Conservation (phyloP, 257 asterid species). For the Orobanche coerulescens region DNA sequence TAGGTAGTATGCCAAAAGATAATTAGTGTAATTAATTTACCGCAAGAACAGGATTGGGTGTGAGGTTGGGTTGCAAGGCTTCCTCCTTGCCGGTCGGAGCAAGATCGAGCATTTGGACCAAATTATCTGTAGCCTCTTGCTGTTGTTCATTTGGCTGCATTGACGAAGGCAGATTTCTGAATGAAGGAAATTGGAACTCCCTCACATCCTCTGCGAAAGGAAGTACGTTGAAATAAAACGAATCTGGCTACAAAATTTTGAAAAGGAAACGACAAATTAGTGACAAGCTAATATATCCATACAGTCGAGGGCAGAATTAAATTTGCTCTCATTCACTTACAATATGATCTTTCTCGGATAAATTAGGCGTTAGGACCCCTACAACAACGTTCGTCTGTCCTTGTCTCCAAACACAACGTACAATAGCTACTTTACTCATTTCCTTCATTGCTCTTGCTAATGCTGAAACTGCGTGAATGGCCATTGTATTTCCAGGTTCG, state of each 20-base stretch:
- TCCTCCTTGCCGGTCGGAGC: constrained; percentile 77
- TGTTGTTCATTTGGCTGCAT: constrained; percentile 81
- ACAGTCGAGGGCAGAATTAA: background rate
- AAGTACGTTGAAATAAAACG: constrained; percentile 91
- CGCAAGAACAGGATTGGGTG: constrained; percentile 89
- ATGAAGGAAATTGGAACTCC: constrained; percentile 94
- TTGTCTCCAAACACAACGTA: constrained; percentile 98
- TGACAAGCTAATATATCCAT: constrained; percentile 1
- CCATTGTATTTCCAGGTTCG: constrained; percentile 76
- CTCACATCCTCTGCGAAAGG: constrained; percentile 98
- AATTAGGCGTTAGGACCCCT: constrained; percentile 78
- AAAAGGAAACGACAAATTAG: background rate
- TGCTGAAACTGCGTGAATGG: constrained; percentile 73
- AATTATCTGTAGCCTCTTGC: constrained; percentile 80
- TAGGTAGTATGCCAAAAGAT: constrained; percentile 14
- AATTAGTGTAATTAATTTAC: constrained; percentile 27
- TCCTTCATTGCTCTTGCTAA: constrained; percentile 93
- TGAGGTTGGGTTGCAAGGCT: constrained; percentile 65
- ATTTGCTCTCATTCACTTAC: constrained; percentile 39
- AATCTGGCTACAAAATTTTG: constrained; percentile 59
- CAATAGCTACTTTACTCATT: constrained; percentile 71
- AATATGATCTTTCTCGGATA: constrained; percentile 55
- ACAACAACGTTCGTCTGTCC: constrained; percentile 83
- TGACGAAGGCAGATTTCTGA: constrained; percentile 67
- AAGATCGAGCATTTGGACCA: constrained; percentile 83